These are phyloP conservation scores for Naganishia vishniacii DNA, from an alignment of 768 basidiomycete species.

Conservation along the genomic window DNA sequence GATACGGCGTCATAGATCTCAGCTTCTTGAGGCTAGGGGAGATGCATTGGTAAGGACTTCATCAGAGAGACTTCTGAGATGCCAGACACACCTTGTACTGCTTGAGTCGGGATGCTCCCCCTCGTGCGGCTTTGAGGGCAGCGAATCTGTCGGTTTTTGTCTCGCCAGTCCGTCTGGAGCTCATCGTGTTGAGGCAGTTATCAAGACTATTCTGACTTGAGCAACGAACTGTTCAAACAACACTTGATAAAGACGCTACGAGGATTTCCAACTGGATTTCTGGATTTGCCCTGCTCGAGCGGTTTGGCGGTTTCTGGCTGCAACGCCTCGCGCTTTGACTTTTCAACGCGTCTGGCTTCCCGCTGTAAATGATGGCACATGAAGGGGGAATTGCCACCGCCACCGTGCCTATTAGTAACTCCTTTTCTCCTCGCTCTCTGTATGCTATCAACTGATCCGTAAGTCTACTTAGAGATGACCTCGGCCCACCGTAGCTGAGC, in stretches of 20 bases:
- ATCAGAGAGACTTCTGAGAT: neutral
- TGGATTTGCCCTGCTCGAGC: no score
- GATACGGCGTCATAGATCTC: slow-evolving; percentile 81
- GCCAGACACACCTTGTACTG: slow-evolving; percentile 46
- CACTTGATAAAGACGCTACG: no score
- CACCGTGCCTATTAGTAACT: neutral
- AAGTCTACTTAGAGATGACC: no score
- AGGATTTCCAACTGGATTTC: no score
- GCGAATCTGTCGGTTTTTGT: slow-evolving; percentile 41
- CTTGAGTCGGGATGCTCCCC: slow-evolving; percentile 44
- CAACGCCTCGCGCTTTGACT: no score
- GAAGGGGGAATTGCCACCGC: neutral
- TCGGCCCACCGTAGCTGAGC: no score
- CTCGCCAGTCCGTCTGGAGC: slow-evolving; percentile 19
- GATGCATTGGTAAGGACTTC: neutral
- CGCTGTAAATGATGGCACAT: neutral
- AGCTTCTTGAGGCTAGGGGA: slow-evolving; percentile 55
- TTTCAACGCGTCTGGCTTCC: neutral
- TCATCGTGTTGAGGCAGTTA: slow-evolving; percentile 12
- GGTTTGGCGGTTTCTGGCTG: no score
- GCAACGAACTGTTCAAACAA: no score
- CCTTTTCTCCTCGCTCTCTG: no score
- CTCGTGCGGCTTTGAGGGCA: slow-evolving; percentile 48
- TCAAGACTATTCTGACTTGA: no score
- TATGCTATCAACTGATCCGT: no score